Percentiles rank a stretch among this genome's conserved stretches.
phyloP scores from a whole-genome alignment of 202 grass and related monocot species.

The Hordeum pubiflorum region DNA sequence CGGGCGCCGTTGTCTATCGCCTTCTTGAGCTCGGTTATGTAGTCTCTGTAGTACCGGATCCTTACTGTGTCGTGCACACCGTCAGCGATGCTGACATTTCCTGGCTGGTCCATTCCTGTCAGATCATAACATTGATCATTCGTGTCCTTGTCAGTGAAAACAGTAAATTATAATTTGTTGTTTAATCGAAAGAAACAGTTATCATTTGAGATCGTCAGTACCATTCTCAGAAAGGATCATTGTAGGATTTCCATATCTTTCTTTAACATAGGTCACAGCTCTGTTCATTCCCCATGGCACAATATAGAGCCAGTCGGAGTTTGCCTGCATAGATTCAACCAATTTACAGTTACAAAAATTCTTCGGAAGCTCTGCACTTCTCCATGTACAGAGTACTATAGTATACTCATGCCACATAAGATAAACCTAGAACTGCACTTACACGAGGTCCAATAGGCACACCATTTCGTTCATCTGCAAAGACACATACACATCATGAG shows the following conservation, averaged over 20 bases:
- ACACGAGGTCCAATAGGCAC: slow-evolving; percentile 69
- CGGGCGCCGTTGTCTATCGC: slow-evolving; percentile 61
- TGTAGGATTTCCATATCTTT: slow-evolving; percentile 65
- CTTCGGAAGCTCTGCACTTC: neutral
- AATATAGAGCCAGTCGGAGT: slow-evolving; percentile 84
- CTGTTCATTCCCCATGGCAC: slow-evolving; percentile 94
- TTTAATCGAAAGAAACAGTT: neutral
- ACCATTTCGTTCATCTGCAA: slow-evolving; percentile 66
- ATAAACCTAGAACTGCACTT: slow-evolving; percentile 17
- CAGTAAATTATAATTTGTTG: neutral
- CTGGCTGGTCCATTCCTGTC: slow-evolving; percentile 85
- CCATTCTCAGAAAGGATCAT: slow-evolving; percentile 82
- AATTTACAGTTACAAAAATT: neutral
- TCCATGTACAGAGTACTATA: too few relatives aligned
- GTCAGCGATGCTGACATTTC: slow-evolving; percentile 49
- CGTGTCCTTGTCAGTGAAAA: neutral
- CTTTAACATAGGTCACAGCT: slow-evolving; percentile 77
- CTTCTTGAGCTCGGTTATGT: slow-evolving; percentile 83
- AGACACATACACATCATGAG: slow-evolving; percentile 8
- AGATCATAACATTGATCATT: neutral
- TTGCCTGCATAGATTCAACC: slow-evolving; percentile 39
- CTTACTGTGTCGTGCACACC: slow-evolving; percentile 67
- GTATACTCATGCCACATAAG: neutral
- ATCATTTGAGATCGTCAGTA: slow-evolving; percentile 8
- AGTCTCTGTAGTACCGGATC: slow-evolving; percentile 68